Evolutionary conservation across 805 yeast species (phyloP), one percentile per base, ranked within the genome.

Genomic region (Spathaspora hagerdaliae): DNA sequence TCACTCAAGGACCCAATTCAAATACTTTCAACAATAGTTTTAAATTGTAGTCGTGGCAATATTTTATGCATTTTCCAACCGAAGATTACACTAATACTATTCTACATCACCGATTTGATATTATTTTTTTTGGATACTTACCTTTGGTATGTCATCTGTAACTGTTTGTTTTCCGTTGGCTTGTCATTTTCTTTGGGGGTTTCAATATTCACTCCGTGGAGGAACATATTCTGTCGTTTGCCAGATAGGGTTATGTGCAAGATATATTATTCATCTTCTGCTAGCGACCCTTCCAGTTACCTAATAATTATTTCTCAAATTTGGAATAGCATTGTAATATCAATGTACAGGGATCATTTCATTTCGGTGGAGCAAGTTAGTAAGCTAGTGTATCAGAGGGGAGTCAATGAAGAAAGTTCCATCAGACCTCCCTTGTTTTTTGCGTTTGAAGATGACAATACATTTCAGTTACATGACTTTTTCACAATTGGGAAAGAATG

Each of bases 401-500:
- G 39, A 45, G 55, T 27, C 48, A 62, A 45, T 48, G 59, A 27
- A 27, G 66, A 64, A 5, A 53, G 50, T 12, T 51, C 63, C 12
- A 49, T 74, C 2, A 58, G 64, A 38, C 58, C 73, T 0, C 82
- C 82, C 0, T 50, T 73, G 1, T 78, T 78, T 51, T 78, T 78
- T 51, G 56, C 74, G 1, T 67, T 58, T 49, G 79, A 75, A 50
- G 82, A 75, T 57, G 81, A 77, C 49, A 68, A 65, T 36, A 50
- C 57, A 7, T 59, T 65, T 3, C 50, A 61, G 5, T 42, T 65
- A 41, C 58, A 64, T 24, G 74, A 71, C 31, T 75, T 69, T 48
- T 73, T 76, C 52, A 60, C 63, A 10, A 63, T 74, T 4, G 69
- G 71, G 14, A 69, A 73, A 13, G 82, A 77, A 49, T 81, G 81